Evolutionary conservation across 1,284 basidiomycete species (phyloP).

Genomic region (Peniophora sp.): DNA sequence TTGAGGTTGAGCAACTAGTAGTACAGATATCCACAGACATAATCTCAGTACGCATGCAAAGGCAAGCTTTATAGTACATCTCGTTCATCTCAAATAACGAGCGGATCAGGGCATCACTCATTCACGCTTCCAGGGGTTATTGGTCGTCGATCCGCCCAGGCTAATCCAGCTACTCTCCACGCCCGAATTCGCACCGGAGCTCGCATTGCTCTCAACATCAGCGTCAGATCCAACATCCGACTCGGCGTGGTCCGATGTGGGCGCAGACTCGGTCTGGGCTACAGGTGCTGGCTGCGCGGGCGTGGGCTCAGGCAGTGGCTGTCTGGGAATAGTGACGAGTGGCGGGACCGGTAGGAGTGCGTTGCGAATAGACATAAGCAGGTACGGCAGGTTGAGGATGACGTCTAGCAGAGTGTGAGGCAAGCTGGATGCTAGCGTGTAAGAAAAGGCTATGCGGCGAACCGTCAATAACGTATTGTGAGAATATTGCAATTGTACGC

Average conservation of each 20-base stretch:
- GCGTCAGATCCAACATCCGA: conserved; percentile 49
- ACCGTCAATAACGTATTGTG: not conserved
- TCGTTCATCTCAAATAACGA: not conserved
- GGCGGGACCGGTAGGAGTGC: conserved; percentile 44
- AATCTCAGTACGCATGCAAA: not conserved
- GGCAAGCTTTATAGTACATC: conserved; percentile 5
- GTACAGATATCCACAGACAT: too few relatives aligned
- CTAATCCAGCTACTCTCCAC: conserved; percentile 63
- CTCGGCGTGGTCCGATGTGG: conserved; percentile 23
- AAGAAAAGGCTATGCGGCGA: conserved; percentile 47
- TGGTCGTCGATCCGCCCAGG: conserved; percentile 22
- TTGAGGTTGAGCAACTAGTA: too few relatives aligned
- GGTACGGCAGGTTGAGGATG: conserved; percentile 57
- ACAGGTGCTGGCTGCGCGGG: conserved; percentile 4
- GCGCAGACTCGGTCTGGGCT: conserved; percentile 16
- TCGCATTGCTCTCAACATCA: conserved; percentile 54
- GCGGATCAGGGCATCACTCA: not conserved
- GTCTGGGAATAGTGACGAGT: conserved; percentile 15
- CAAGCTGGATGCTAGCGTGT: conserved; percentile 57
- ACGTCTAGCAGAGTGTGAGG: conserved; percentile 59
- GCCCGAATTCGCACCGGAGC: conserved; percentile 30
- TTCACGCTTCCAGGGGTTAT: conserved; percentile 3
- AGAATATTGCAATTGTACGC: conserved; percentile 11
- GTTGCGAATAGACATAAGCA: conserved; percentile 55
- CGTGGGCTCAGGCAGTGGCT: conserved; percentile 6